Evolutionary conservation across 495 filamentous ascomycete species (phyloP).

Genomic region (Podospora sp.): DNA sequence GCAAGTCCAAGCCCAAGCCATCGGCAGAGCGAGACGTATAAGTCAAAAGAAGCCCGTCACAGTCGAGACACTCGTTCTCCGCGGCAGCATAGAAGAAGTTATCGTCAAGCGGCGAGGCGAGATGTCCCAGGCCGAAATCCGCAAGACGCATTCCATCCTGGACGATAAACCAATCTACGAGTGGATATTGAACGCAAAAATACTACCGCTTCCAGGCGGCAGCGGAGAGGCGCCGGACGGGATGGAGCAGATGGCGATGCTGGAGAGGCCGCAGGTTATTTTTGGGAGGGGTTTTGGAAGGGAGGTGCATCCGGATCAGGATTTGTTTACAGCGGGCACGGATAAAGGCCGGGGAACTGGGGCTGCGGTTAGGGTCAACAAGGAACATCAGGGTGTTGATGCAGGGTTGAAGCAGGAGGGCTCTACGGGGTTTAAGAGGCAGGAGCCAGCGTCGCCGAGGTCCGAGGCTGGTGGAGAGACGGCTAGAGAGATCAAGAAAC

Average conservation of each 20-base stretch:
- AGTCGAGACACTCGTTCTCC: conserved; percentile 85
- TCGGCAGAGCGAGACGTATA: conserved; percentile 88
- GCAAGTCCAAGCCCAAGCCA: conserved; percentile 85
- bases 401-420: neutral
- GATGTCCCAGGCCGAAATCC: conserved; percentile 77
- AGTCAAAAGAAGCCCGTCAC: conserved; percentile 78
- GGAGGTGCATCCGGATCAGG: conserved; percentile 7
- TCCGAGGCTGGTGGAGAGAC: neutral
- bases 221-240: conserved; percentile 29
- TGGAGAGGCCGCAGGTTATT: conserved; percentile 57
- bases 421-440: neutral
- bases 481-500: neutral
- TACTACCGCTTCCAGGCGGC: conserved; percentile 61
- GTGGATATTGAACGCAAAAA: conserved; percentile 74
- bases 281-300: conserved; percentile 53
- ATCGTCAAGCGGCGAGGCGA: conserved; percentile 72
- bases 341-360: neutral
- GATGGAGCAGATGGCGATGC: conserved; percentile 56
- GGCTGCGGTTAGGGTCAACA: no score
- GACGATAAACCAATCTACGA: conserved; percentile 76
- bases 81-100: conserved; percentile 80
- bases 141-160: conserved; percentile 66
- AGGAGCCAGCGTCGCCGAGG: neutral
- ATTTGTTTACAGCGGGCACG: neutral
- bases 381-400: no score